A percentile compares a stretch with the other conserved stretches of the same genome.
Conservation (phyloP, 495 filamentous ascomycete genomes). For the Penicillium silybi region DNA sequence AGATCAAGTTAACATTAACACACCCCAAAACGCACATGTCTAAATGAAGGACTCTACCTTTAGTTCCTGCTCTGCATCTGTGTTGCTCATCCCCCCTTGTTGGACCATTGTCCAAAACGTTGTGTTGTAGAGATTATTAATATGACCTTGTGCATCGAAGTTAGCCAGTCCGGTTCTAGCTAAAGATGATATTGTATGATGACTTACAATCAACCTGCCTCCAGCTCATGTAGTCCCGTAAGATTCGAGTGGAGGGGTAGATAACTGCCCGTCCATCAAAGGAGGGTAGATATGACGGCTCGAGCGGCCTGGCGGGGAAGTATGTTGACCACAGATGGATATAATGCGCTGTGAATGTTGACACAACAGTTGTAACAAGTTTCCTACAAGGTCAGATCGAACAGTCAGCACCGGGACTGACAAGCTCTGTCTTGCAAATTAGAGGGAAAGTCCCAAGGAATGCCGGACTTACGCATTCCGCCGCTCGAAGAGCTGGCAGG, state of each 20-base stretch:
- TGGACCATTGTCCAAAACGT: conserved; percentile 89
- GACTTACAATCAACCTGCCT: conserved; percentile 87
- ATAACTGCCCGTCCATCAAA: conserved; percentile 90
- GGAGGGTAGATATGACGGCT: conserved; percentile 67
- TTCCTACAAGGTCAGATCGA: conserved; percentile 52
- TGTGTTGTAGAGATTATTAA: conserved; percentile 98
- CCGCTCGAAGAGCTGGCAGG: conserved; percentile 77
- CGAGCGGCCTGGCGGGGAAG: conserved; percentile 64
- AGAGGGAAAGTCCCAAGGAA: not conserved
- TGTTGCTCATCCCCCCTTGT: conserved; percentile 66
- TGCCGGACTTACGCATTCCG: conserved; percentile 65
- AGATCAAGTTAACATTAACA: conserved; percentile 2
- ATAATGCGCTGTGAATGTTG: conserved; percentile 91
- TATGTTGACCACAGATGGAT: conserved; percentile 72
- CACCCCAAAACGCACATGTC: not conserved
- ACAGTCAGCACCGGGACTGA: not conserved
- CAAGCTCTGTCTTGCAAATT: not conserved
- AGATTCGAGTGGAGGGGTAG: conserved; percentile 73
- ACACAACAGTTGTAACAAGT: conserved; percentile 82
- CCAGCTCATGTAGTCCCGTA: conserved; percentile 96
- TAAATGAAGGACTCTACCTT: conserved; percentile 42
- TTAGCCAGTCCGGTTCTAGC: not conserved
- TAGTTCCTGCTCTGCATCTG: conserved; percentile 74
- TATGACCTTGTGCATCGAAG: conserved; percentile 59
- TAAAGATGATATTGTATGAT: not conserved